These are phyloP conservation scores for Clitoria ternatea DNA, from an alignment of 306 rosid species.

Conservation along the genomic window DNA sequence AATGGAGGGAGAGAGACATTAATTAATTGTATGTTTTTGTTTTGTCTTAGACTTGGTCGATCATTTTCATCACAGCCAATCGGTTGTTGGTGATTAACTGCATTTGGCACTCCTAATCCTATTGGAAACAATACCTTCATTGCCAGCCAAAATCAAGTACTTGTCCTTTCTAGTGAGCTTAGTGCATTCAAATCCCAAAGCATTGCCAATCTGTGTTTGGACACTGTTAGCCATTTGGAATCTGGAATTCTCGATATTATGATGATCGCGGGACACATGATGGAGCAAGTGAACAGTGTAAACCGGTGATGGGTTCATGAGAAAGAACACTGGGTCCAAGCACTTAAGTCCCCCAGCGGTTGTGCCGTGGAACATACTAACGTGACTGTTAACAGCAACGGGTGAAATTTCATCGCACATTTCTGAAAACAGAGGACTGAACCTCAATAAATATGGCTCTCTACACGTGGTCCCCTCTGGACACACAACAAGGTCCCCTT, in stretches of 20 bases:
- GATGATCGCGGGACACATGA: not conserved
- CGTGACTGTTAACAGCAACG: slow-evolving; percentile 53
- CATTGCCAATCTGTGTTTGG: slow-evolving; percentile 47
- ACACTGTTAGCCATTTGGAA: slow-evolving; percentile 62
- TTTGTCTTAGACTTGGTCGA: no score
- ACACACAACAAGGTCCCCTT: slow-evolving; percentile 73
- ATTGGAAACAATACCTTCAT: slow-evolving; percentile 53
- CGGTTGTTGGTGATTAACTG: not conserved
- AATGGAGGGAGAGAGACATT: no score
- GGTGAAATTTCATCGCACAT: slow-evolving; percentile 50
- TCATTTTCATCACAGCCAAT: not conserved
- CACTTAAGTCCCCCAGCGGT: slow-evolving; percentile 82
- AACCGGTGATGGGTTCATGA: slow-evolving; percentile 61
- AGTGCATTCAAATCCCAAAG: slow-evolving; percentile 65
- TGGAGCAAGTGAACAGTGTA: slow-evolving; percentile 44
- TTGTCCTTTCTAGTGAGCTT: slow-evolving; percentile 70
- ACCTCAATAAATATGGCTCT: slow-evolving; percentile 75
- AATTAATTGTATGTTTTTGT: no score
- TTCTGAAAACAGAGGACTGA: slow-evolving; percentile 76
- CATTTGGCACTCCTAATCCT: no score
- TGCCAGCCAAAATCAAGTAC: slow-evolving; percentile 77
- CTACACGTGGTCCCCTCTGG: slow-evolving; percentile 95
- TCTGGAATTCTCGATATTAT: not conserved
- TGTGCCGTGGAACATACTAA: slow-evolving; percentile 82
- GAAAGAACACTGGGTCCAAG: slow-evolving; percentile 69